Evolutionary conservation across 2,329 filamentous ascomycete genomes (phyloP), one percentile per base, ranked within the genome.

Genomic region (Fusarium piperis): DNA sequence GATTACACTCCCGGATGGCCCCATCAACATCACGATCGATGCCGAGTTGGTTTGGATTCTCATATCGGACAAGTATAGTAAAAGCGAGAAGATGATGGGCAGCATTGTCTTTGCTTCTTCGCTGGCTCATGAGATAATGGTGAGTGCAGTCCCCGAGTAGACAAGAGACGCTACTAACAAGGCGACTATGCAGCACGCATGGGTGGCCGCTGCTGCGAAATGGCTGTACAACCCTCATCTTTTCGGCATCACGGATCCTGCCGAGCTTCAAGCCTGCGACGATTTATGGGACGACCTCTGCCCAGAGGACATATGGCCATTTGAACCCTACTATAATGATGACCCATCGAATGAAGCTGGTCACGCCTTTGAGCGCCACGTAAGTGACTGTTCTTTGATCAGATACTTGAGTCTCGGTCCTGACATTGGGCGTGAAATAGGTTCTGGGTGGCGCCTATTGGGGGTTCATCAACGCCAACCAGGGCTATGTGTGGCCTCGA

Each of bases 51-150:
- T 80, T 6, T 79, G 72, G 64, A 73, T 76, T 23, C 58, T 80
- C 13, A 51, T 79, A 13, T 61, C 67, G 1, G 46, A 64, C 12
- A 67, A 68, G 9, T 74, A 76, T 30, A 76, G 70, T 46, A 59
- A 60, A 4, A 72, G 74, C 28, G 78, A 80, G 67, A 77, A 73
- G 55, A 57, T 74, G 33, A 70, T 77, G 70, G 53, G 67, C 4
- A 77, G 62, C 41, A 62, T 71, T 35, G 36, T 68, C 11, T 32
- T 77, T 13, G 74, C 77, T 3, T 32, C 51, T 2, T 74, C 75
- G 3, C 39, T 80, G 9, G 61, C 74, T 12, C 78, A 80, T 23
- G 78, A 80, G 59, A 26, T 79, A 8, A 74, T 77, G 51, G 78
- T 79, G 52, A 73, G 78, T 56, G 20, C 32, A 20, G n/a, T 33